Evolutionary conservation across 306 rosid genomes (phyloP).

Genomic region (Cotoneaster glaucophyllus): DNA sequence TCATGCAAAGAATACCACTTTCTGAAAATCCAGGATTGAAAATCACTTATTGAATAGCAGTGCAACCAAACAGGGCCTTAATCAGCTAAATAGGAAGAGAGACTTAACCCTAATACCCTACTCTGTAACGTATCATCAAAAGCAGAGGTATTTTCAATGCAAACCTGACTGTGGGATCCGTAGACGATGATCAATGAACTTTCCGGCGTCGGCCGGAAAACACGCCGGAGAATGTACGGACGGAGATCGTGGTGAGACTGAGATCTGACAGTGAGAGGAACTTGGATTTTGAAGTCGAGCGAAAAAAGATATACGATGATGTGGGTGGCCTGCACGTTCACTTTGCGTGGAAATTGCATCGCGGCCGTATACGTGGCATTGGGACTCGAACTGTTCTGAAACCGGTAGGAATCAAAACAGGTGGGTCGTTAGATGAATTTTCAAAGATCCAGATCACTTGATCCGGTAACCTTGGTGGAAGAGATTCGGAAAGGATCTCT

Average conservation of each 20-base stretch:
- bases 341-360: conserved; percentile 1
- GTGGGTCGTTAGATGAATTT: too few relatives aligned
- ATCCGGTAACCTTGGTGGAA: too few relatives aligned
- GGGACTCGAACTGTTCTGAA: conserved; percentile 6
- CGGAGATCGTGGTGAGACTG: conserved; percentile 30
- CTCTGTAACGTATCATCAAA: conserved; percentile 5
- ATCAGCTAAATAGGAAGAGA: background rate
- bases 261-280: conserved; percentile 26
- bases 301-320: conserved; percentile 21
- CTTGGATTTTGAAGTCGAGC: conserved; percentile 11
- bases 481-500: too few relatives aligned
- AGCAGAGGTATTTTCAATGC: background rate
- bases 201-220: conserved; percentile 8
- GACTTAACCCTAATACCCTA: conserved; percentile 11
- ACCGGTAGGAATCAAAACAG: background rate
- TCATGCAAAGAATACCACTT: background rate
- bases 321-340: conserved; percentile 41
- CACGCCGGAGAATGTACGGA: conserved; percentile 16
- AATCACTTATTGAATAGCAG: background rate
- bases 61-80: conserved; percentile 12
- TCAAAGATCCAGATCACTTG: too few relatives aligned
- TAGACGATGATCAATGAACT: background rate
- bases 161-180: conserved; percentile 15
- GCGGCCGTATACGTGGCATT: conserved; percentile 32
- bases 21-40: background rate